Conservation (phyloP, 2,329 filamentous ascomycete species). For the Epichloe amarillans region DNA sequence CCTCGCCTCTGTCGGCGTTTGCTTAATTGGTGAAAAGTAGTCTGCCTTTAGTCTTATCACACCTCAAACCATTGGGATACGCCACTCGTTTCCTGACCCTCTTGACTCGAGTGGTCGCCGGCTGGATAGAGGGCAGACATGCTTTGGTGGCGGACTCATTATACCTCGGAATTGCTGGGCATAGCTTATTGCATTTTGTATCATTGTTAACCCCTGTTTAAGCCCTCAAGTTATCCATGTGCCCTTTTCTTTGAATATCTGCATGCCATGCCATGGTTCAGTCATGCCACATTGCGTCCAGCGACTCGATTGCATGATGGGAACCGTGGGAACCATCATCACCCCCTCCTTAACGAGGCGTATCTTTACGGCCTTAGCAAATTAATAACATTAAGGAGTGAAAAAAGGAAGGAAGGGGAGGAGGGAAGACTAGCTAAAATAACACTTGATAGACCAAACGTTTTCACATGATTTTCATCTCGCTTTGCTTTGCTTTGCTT, state of each 20-base stretch:
- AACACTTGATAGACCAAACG: neutral
- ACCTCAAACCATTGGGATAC: neutral
- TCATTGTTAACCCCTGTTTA: neutral
- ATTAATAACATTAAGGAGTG: neutral
- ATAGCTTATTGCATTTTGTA: constrained; percentile 3
- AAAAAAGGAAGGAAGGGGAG: neutral
- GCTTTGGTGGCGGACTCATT: neutral
- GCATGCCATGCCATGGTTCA: neutral
- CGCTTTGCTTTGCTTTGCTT: neutral
- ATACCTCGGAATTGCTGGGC: constrained; percentile 5
- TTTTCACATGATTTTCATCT: neutral
- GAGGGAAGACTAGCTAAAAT: neutral
- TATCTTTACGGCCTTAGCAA: neutral
- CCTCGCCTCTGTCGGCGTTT: constrained; percentile 1
- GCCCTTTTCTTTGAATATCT: neutral
- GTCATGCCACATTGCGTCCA: neutral
- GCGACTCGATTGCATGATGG: neutral
- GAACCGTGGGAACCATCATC: neutral
- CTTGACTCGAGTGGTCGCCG: neutral
- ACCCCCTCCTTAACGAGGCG: neutral
- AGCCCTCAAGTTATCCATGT: neutral
- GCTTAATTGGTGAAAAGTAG: neutral
- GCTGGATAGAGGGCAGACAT: neutral
- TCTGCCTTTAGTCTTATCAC: neutral
- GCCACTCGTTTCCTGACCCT: neutral